phyloP scores from a whole-genome alignment of 2,329 filamentous ascomycete genomes.

The Periconia sp. region DNA sequence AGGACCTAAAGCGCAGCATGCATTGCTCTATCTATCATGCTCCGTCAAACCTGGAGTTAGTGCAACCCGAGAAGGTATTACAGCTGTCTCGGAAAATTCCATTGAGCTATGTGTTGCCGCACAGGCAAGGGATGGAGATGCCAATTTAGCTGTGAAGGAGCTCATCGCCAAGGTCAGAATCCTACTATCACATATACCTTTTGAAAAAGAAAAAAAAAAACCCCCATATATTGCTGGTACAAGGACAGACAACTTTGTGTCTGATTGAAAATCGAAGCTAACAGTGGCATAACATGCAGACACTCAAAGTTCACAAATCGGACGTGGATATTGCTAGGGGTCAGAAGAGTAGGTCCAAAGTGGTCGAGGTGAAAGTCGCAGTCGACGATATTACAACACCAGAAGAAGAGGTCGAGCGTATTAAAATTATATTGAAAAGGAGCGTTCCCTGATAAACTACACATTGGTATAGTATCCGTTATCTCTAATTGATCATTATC shows the following conservation, averaged over 20 bases:
- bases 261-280: no score
- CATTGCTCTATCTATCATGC: slow-evolving; percentile 61
- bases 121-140: slow-evolving; percentile 66
- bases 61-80: slow-evolving; percentile 63
- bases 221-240: background rate
- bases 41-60: slow-evolving; percentile 68
- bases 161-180: slow-evolving; percentile 60
- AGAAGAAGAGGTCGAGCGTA: slow-evolving; percentile 27
- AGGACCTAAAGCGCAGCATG: slow-evolving; percentile 15
- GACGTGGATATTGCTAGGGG: slow-evolving; percentile 65
- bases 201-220: no score
- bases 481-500: background rate
- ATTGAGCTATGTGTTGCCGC: slow-evolving; percentile 69
- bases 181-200: no score
- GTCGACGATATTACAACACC: slow-evolving; percentile 13
- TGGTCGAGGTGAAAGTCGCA: slow-evolving; percentile 25
- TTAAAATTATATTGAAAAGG: slow-evolving; percentile 27
- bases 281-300: slow-evolving; percentile 39
- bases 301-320: slow-evolving; percentile 64
- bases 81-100: slow-evolving; percentile 56
- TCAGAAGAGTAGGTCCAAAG: slow-evolving; percentile 66
- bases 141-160: slow-evolving; percentile 66
- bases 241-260: no score
- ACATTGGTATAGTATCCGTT: background rate
- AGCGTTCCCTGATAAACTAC: slow-evolving; percentile 13